These are phyloP conservation scores for Mycena crocata DNA, from an alignment of 768 basidiomycete genomes.

Conservation along the genomic window DNA sequence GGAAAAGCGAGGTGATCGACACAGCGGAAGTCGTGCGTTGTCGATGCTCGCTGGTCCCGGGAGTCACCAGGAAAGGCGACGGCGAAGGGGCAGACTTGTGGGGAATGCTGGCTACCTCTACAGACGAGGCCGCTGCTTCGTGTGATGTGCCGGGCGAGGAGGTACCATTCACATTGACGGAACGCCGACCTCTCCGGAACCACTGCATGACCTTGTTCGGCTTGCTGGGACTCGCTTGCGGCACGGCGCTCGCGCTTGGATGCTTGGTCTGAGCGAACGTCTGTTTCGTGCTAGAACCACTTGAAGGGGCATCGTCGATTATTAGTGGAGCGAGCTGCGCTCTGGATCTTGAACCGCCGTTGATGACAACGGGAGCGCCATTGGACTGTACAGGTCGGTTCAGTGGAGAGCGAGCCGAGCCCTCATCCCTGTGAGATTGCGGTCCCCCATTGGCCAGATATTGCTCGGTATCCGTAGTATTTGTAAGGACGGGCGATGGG, in stretches of 20 bases:
- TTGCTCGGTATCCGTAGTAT: not conserved
- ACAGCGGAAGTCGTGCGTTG: constrained; percentile 32
- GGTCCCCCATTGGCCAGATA: not conserved
- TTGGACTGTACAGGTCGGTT: not conserved
- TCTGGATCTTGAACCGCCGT: constrained; percentile 10
- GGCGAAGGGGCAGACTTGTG: constrained; percentile 14
- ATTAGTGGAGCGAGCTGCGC: constrained; percentile 25
- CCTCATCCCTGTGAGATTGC: not conserved
- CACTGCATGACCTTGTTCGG: constrained; percentile 98
- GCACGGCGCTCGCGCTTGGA: constrained; percentile 49
- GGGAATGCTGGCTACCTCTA: constrained; percentile 26
- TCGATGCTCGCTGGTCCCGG: constrained; percentile 27
- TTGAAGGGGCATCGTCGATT: constrained; percentile 22
- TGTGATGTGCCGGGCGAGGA: constrained; percentile 11
- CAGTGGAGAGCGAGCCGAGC: not conserved
- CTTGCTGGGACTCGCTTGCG: constrained; percentile 81
- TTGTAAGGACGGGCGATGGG: not conserved
- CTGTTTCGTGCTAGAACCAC: constrained; percentile 13
- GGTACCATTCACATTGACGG: constrained; percentile 18
- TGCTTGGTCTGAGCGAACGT: constrained; percentile 23
- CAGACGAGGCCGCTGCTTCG: constrained; percentile 27
- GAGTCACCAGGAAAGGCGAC: constrained; percentile 29
- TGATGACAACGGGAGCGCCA: not conserved
- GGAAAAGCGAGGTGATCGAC: constrained; percentile 32
- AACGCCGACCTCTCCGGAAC: constrained; percentile 72